These are phyloP conservation scores for Salix purpurea DNA, from an alignment of 345 rosid species.

Conservation along the genomic window DNA sequence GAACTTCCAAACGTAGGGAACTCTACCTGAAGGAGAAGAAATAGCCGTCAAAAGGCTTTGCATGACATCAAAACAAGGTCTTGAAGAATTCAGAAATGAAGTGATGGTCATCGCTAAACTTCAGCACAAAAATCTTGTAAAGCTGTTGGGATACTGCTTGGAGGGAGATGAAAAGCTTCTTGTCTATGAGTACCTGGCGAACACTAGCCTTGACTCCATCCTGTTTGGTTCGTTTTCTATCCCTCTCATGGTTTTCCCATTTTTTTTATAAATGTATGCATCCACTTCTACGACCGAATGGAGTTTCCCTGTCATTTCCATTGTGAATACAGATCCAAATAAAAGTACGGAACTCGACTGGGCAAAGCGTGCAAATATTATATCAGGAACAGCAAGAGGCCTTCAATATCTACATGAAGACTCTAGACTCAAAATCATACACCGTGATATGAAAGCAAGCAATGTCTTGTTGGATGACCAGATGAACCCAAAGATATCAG, in stretches of 20 bases:
- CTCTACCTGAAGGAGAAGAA: conserved; percentile 33
- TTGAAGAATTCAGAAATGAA: conserved; percentile 53
- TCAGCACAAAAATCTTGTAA: conserved; percentile 49
- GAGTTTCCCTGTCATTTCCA: background rate
- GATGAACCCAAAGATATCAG: conserved; percentile 53
- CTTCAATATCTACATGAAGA: conserved; percentile 51
- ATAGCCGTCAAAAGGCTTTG: conserved; percentile 55
- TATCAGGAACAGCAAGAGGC: conserved; percentile 42
- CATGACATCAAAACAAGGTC: conserved; percentile 45
- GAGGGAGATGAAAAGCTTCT: conserved; percentile 40
- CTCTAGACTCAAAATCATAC: conserved; percentile 48
- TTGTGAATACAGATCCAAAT: conserved; percentile 25
- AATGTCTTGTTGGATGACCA: conserved; percentile 47
- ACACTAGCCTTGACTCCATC: conserved; percentile 30
- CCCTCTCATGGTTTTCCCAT: background rate
- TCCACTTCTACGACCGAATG: background rate
- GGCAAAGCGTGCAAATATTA: conserved; percentile 36
- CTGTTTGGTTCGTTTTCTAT: conserved; percentile 32
- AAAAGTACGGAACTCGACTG: conserved; percentile 36
- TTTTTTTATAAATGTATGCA: too few species aligned
- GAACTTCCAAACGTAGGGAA: conserved; percentile 29
- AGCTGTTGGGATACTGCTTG: conserved; percentile 42
- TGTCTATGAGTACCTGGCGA: conserved; percentile 43
- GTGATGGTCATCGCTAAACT: conserved; percentile 44
- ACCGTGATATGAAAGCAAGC: conserved; percentile 47